Evolutionary conservation across 768 basidiomycete species (phyloP).

Genomic region (Tubosaeta brunneosetosa): DNA sequence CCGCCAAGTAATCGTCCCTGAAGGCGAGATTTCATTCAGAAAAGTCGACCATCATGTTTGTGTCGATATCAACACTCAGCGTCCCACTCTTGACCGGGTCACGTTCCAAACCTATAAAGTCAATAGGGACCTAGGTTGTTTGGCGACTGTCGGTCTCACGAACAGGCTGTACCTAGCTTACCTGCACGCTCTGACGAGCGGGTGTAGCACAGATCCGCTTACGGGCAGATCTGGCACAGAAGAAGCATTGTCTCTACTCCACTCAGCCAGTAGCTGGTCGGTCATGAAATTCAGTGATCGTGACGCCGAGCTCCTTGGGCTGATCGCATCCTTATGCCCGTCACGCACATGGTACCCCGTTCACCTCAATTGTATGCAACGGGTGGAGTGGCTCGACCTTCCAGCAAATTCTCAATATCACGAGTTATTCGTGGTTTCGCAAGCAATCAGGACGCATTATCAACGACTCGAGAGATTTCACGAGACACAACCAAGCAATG

Average conservation of each 20-base stretch:
- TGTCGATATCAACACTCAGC: conserved; percentile 2
- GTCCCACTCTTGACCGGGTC: not conserved
- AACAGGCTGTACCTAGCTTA: conserved; percentile 35
- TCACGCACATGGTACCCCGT: conserved; percentile 7
- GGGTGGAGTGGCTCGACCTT: conserved; percentile 28
- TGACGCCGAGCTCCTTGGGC: conserved; percentile 28
- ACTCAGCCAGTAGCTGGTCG: conserved; percentile 35
- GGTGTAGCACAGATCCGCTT: conserved; percentile 40
- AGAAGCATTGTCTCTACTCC: conserved; percentile 37
- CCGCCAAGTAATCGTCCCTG: conserved; percentile 34
- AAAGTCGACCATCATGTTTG: conserved; percentile 7
- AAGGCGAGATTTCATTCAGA: conserved; percentile 19
- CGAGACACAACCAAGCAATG: not conserved
- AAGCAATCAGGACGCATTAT: conserved; percentile 24
- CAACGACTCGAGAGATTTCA: conserved; percentile 8
- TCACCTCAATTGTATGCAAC: conserved; percentile 36
- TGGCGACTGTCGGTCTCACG: conserved; percentile 20
- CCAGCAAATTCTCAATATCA: conserved; percentile 26
- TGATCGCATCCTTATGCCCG: conserved; percentile 33
- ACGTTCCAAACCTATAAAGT: conserved; percentile 28
- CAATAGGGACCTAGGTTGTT: conserved; percentile 26
- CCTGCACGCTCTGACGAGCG: conserved; percentile 41
- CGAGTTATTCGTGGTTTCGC: conserved; percentile 17
- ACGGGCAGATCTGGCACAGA: conserved; percentile 41
- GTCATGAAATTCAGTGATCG: conserved; percentile 30